phyloP scores from a whole-genome alignment of 768 basidiomycete genomes.

The Podaxis sp. region DNA sequence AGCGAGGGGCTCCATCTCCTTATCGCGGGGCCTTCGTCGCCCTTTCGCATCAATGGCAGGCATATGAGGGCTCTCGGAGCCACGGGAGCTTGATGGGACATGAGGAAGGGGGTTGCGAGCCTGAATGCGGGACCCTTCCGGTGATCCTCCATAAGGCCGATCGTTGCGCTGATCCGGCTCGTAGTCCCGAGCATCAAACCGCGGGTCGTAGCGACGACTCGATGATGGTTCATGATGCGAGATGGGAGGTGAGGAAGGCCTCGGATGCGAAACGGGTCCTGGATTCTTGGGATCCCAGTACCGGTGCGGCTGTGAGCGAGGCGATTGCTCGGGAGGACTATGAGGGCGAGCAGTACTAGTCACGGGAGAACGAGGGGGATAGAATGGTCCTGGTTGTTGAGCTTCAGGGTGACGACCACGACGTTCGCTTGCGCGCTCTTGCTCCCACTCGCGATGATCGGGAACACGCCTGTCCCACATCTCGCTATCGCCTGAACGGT shows the following conservation, averaged over 20 bases:
- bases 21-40: constrained; percentile 39
- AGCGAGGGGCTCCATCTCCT: constrained; percentile 18
- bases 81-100: constrained; percentile 35
- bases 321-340: constrained; percentile 64
- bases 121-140: constrained; percentile 40
- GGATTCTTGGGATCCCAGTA: constrained; percentile 66
- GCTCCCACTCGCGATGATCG: constrained; percentile 56
- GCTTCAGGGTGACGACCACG: constrained; percentile 41
- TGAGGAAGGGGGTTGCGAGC: constrained; percentile 33
- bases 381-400: constrained; percentile 33
- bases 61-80: constrained; percentile 63
- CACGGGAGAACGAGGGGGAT: constrained; percentile 41
- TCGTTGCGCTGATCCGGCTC: constrained; percentile 42
- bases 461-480: constrained; percentile 54
- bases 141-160: constrained; percentile 36
- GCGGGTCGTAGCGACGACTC: constrained; percentile 63
- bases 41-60: constrained; percentile 45
- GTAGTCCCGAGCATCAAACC: constrained; percentile 52
- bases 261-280: constrained; percentile 31
- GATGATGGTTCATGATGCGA: constrained; percentile 33
- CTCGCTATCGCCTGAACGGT: constrained; percentile 51
- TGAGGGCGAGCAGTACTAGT: constrained; percentile 32
- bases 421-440: constrained; percentile 34
- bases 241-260: constrained; percentile 28
- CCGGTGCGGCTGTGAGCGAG: constrained; percentile 48